Percentiles rank a stretch among this genome's conserved stretches.
phyloP scores from a whole-genome alignment of 257 asterid genomes.

The Jacaranda mimosifolia region DNA sequence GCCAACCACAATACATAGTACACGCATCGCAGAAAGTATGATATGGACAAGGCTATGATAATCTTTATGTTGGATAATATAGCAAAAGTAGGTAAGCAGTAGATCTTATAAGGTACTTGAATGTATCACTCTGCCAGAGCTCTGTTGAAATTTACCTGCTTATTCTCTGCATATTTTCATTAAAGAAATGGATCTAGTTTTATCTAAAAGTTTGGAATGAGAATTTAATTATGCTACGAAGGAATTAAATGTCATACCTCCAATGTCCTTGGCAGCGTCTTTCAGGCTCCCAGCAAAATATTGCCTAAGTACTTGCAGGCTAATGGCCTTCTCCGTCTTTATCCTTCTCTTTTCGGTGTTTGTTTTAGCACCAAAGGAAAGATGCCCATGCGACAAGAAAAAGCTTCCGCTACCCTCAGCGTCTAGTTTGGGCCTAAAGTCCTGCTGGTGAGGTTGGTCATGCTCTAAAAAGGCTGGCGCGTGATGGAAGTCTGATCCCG shows the following conservation, averaged over 20 bases:
- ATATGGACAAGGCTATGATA: too few relatives aligned
- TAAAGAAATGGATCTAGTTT: too few relatives aligned
- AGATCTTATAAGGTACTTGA: too few relatives aligned
- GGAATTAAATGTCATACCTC: slow-evolving; percentile 54
- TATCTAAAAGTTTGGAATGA: too few relatives aligned
- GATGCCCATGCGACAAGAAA: slow-evolving; percentile 46
- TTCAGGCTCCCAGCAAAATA: slow-evolving; percentile 82
- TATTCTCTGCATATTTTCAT: too few relatives aligned
- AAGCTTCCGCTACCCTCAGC: slow-evolving; percentile 45
- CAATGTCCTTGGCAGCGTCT: slow-evolving; percentile 85
- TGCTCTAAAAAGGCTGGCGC: slow-evolving; percentile 40
- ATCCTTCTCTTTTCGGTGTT: slow-evolving; percentile 58
- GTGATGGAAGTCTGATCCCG: slow-evolving; percentile 39
- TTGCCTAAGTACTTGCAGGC: slow-evolving; percentile 77
- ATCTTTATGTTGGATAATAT: too few relatives aligned
- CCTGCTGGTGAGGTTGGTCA: slow-evolving; percentile 41
- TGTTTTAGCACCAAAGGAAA: slow-evolving; percentile 48
- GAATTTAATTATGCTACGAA: background rate
- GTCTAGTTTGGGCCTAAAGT: slow-evolving; percentile 47
- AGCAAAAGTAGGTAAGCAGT: too few relatives aligned
- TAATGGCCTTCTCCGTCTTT: slow-evolving; percentile 72
- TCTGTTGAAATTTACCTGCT: too few relatives aligned
- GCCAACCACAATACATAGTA: too few relatives aligned
- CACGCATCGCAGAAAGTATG: too few relatives aligned
- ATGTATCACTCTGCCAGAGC: too few relatives aligned